Percentiles rank a stretch among this genome's conserved stretches.
Evolutionary conservation across 1,284 basidiomycete species (phyloP).

Genomic region (Cutaneotrichosporon dermatis): DNA sequence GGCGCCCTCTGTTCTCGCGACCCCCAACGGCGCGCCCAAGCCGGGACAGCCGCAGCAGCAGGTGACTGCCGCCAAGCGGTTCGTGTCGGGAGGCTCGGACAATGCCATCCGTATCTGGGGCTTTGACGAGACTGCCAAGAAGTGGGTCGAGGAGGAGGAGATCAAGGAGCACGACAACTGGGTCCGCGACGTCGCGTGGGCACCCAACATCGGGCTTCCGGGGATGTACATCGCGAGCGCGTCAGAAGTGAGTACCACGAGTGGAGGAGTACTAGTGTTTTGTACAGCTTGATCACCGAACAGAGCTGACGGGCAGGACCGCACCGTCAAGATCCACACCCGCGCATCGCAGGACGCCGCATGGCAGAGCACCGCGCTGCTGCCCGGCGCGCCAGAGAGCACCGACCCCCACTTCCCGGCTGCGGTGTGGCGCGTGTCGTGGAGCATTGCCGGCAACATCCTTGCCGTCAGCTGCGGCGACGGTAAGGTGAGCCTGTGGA

Average conservation of each 20-base stretch:
- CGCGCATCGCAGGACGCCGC: constrained; percentile 70
- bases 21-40: constrained; percentile 8
- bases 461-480: constrained; percentile 96
- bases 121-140: constrained; percentile 52
- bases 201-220: constrained; percentile 91
- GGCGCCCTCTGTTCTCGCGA: constrained; percentile 77
- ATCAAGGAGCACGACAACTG: constrained; percentile 91
- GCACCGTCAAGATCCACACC: constrained; percentile 91
- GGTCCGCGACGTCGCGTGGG: constrained; percentile 97
- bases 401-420: constrained; percentile 77
- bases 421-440: constrained; percentile 94
- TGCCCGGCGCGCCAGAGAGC: constrained; percentile 57
- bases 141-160: constrained; percentile 85
- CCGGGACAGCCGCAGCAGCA: constrained; percentile 9
- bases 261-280: no score
- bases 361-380: constrained; percentile 82
- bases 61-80: constrained; percentile 59
- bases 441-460: constrained; percentile 94
- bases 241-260: constrained; percentile 62
- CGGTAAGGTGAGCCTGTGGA: constrained; percentile 97
- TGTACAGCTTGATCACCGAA: background rate
- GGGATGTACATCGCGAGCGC: constrained; percentile 93
- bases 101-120: constrained; percentile 94
- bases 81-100: constrained; percentile 94
- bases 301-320: constrained; percentile 56